Evolutionary conservation across 352 stramenopile species (phyloP), one percentile per base, ranked within the genome.

Genomic region (Phytophthora hybrid): DNA sequence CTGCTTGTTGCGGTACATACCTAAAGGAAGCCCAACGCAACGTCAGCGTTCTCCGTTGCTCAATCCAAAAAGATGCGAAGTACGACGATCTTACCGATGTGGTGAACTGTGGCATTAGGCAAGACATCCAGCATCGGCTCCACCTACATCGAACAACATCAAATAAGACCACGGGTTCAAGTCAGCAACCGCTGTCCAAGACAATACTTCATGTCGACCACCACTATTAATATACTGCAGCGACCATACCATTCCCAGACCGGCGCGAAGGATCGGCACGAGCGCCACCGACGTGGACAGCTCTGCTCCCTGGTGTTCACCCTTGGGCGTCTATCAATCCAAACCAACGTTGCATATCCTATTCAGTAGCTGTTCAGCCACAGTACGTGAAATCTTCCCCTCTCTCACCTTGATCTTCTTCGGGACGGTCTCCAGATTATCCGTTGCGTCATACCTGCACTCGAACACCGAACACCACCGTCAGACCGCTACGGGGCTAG

Each of bases 81-180:
- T 47, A 51, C 29, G 56, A 58, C 37, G 11, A 55, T 57, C 91
- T 89, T 96, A 82, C 98, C 98, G 80, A 99, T 98, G 72, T 99
- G 98, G 84, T 99, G 94, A 16, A 99, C 97, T 1, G 87, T 85
- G 11, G 97, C 97, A 70, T 97, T 98, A 3, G 96, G 97, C 9
- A 99, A 78, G 13, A 99, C 76, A 66, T 99, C 97, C 32, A 99
- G 82, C 97, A 99, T 98, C 71, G 94, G 76, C 32, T 99, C 96
- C 7, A 98, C 91, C 97, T 99, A 91, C 7, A 86, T 11, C 32
- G 73, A 16, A 29, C 82, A 66, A 65, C 63, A 7, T 26, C 16
- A 21, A 11, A 19, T 34, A 57, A 8, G 6, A 44, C 14, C 44
- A 63, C 29, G 14, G 4, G 44, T 16, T 18, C 21, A 55, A 55